These are phyloP conservation scores for Gorgonomyces haynaldii DNA, from an alignment of 192 early-diverging fungal genomes.

Conservation along the genomic window DNA sequence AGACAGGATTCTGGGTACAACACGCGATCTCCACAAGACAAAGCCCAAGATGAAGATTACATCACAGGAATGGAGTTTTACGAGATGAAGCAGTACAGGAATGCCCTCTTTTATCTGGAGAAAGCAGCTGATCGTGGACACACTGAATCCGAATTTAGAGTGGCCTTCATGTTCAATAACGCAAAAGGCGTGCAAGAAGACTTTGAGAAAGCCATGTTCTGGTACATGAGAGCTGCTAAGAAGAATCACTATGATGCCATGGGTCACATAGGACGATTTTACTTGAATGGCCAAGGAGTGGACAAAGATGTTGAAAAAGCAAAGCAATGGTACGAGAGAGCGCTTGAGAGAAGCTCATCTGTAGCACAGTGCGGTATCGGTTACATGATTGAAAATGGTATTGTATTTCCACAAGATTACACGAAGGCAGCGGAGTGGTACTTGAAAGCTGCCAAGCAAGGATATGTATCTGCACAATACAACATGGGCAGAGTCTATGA, in stretches of 20 bases:
- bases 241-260: constrained; percentile 3
- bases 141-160: not conserved
- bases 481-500: constrained; percentile 59
- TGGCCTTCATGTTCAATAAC: constrained; percentile 1
- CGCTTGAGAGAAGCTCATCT: not conserved
- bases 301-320: not conserved
- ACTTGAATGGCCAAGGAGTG: constrained; percentile 30
- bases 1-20: too few relatives aligned
- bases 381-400: not conserved
- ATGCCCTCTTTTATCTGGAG: not conserved
- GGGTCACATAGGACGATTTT: constrained; percentile 35
- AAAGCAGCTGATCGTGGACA: not conserved
- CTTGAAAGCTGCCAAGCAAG: constrained; percentile 13
- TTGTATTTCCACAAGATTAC: not conserved
- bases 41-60: too few relatives aligned
- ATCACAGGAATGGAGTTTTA: not conserved
- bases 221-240: constrained; percentile 5
- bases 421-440: constrained; percentile 2
- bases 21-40: too few relatives aligned
- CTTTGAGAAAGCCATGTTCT: constrained; percentile 1
- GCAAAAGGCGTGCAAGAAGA: not conserved
- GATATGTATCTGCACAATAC: constrained; percentile 14
- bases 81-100: not conserved
- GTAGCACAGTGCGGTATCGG: not conserved
- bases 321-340: constrained; percentile 3